These are phyloP conservation scores for Penicillium sp. DNA, from an alignment of 2,329 filamentous ascomycete species.

Conservation along the genomic window DNA sequence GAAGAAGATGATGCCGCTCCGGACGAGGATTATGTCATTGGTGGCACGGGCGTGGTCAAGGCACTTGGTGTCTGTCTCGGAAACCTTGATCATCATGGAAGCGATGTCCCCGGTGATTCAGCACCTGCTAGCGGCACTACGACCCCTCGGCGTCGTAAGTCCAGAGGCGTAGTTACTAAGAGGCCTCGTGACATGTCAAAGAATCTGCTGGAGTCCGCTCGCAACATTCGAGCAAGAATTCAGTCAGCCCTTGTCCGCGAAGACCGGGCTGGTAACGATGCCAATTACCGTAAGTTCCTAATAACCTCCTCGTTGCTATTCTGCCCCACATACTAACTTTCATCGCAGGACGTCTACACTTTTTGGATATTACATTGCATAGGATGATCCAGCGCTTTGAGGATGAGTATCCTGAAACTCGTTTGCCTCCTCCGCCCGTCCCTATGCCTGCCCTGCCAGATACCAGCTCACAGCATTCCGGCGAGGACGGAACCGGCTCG, in stretches of 20 bases:
- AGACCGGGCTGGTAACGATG: constrained; percentile 67
- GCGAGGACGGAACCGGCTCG: constrained; percentile 27
- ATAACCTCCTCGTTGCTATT: neutral
- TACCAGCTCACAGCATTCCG: constrained; percentile 36
- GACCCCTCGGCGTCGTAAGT: constrained; percentile 55
- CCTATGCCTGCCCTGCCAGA: constrained; percentile 21
- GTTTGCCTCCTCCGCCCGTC: constrained; percentile 44
- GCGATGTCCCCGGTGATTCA: constrained; percentile 38
- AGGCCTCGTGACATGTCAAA: constrained; percentile 93
- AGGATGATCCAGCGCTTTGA: constrained; percentile 95
- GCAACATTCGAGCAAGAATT: constrained; percentile 81
- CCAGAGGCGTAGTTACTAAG: constrained; percentile 50
- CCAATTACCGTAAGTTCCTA: constrained; percentile 68
- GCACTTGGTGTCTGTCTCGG: constrained; percentile 87
- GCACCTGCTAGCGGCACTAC: constrained; percentile 52
- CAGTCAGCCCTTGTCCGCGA: constrained; percentile 81
- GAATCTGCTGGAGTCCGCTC: constrained; percentile 79
- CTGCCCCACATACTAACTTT: constrained; percentile 24
- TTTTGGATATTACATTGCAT: constrained; percentile 84
- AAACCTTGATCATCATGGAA: constrained; percentile 65
- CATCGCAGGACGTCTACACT: constrained; percentile 68
- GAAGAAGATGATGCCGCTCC: constrained; percentile 70
- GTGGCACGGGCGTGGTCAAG: constrained; percentile 92
- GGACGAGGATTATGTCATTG: constrained; percentile 93
- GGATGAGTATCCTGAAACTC: constrained; percentile 90